These are phyloP conservation scores for Phlyctochytrium planicorne DNA, from an alignment of 192 early-diverging fungal species.

Conservation along the genomic window DNA sequence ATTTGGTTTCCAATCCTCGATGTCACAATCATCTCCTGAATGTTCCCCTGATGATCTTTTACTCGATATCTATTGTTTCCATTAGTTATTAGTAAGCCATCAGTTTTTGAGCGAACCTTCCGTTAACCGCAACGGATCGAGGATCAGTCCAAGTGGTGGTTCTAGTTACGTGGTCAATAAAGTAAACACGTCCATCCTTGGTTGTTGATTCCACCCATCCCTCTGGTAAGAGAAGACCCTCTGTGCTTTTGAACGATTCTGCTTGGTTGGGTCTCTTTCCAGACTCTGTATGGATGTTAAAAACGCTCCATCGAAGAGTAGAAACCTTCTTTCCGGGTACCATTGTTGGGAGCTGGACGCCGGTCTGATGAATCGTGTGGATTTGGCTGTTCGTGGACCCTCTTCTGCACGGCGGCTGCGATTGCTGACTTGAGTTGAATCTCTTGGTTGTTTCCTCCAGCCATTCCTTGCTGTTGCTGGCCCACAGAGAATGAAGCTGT, in stretches of 20 bases:
- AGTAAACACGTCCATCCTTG: constrained; percentile 78
- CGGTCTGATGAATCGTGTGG: no score
- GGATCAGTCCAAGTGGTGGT: constrained; percentile 93
- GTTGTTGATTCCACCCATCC: constrained; percentile 31
- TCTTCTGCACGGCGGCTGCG: background rate
- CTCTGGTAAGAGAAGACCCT: constrained; percentile 13
- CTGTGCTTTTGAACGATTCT: background rate
- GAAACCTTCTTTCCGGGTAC: no score
- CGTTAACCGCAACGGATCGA: constrained; percentile 36
- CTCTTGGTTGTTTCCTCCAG: background rate
- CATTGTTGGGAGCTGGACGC: no score
- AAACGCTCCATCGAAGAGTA: no score
- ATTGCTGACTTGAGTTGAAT: background rate
- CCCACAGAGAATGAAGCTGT: no score
- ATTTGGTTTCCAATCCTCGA: background rate
- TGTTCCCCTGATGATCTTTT: constrained; percentile 26
- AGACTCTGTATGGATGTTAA: background rate
- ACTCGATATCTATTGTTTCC: constrained; percentile 15
- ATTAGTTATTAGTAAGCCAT: background rate
- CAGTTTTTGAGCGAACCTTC: no score
- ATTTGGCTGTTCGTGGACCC: background rate
- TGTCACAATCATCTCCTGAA: constrained; percentile 14
- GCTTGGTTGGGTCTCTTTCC: background rate
- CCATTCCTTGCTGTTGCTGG: no score
- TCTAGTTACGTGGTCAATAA: constrained; percentile 87